phyloP scores from a whole-genome alignment of 371 early-diverging fungal species.

The Hamiltosporidium tvaerminnensis region DNA sequence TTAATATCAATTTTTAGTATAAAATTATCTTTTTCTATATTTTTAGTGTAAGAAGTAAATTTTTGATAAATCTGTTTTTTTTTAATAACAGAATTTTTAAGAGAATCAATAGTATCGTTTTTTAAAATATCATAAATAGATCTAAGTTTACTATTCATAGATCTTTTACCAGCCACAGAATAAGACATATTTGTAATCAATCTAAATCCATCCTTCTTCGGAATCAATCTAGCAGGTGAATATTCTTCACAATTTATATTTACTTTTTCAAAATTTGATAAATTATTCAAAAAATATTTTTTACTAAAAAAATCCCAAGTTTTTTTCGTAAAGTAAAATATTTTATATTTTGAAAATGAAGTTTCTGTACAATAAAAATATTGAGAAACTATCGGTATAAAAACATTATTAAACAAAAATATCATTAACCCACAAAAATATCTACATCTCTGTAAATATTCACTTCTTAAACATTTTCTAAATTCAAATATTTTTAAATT shows the following conservation, averaged over 20 bases:
- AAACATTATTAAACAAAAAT: constrained; percentile 28
- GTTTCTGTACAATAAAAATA: constrained; percentile 34
- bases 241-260: background rate
- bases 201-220: constrained; percentile 29
- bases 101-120: background rate
- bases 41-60: background rate
- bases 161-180: constrained; percentile 1
- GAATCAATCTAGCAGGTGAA: constrained; percentile 28
- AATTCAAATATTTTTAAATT: constrained; percentile 13
- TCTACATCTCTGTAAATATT: constrained; percentile 4
- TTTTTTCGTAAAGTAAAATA: constrained; percentile 22
- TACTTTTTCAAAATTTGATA: constrained; percentile 14
- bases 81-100: constrained; percentile 1
- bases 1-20: constrained; percentile 39
- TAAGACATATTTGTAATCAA: constrained; percentile 16
- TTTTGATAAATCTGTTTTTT: background rate
- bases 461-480: constrained; percentile 3
- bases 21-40: constrained; percentile 2
- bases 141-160: background rate
- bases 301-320: constrained; percentile 10
- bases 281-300: constrained; percentile 1
- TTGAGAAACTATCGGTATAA: constrained; percentile 22
- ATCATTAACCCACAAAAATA: background rate
- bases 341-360: constrained; percentile 15
- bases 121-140: background rate